Percentiles rank a stretch among this genome's conserved stretches.
Evolutionary conservation across 805 yeast genomes (phyloP).

Genomic region (Candida bentonensis): DNA sequence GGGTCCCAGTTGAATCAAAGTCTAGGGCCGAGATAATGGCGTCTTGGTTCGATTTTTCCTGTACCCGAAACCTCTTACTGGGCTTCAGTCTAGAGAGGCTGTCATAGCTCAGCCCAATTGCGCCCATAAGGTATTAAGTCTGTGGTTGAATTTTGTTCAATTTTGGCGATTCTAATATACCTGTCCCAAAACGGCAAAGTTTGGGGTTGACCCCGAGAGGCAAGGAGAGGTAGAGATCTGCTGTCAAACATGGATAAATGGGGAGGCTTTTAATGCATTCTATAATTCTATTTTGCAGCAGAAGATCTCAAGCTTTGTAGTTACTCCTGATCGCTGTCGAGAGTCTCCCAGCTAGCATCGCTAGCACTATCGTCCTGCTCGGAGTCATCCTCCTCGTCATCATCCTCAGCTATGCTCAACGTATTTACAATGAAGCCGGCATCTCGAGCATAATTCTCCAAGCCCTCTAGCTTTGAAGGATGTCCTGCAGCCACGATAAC

Average conservation of each 20-base stretch:
- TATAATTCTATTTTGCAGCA: not conserved
- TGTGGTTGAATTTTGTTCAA: too few species aligned
- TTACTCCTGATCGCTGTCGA: not conserved
- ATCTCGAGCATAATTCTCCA: constrained; percentile 32
- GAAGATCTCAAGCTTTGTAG: too few species aligned
- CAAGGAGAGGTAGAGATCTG: too few species aligned
- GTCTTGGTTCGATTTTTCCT: constrained; percentile 2
- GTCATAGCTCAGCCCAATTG: not conserved
- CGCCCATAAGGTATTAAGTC: too few species aligned
- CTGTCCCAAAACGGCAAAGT: too few species aligned
- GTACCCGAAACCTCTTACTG: not conserved
- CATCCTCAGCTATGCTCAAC: constrained; percentile 15
- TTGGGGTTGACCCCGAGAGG: too few species aligned
- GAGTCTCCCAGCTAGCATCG: not conserved
- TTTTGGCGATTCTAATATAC: too few species aligned
- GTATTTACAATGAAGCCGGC: constrained; percentile 53
- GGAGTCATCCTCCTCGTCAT: constrained; percentile 13
- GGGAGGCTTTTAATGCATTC: not conserved
- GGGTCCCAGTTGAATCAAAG: constrained; percentile 76
- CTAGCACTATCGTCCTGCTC: constrained; percentile 10
- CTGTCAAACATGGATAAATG: not conserved
- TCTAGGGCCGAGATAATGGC: constrained; percentile 30
- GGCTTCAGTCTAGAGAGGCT: not conserved
- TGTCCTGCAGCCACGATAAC: constrained; percentile 61
- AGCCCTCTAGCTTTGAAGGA: constrained; percentile 39